Conservation (phyloP, 2,329 filamentous ascomycete genomes). For the Microdochium bolleyi region DNA sequence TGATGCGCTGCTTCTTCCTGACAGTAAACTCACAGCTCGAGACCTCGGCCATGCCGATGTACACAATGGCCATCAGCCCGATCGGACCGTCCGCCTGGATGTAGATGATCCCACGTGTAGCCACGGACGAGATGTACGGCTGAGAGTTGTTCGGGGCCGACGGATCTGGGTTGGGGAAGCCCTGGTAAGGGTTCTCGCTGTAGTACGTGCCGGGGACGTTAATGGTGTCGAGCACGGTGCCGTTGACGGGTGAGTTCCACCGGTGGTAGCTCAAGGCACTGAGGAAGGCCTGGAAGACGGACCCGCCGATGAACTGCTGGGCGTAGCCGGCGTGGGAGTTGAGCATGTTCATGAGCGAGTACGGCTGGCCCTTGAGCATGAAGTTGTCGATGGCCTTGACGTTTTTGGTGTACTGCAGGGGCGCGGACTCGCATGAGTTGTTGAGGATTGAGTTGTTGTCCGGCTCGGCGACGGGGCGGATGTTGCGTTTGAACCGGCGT, state of each 20-base stretch:
- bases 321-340: constrained; percentile 31
- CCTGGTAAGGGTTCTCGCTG: constrained; percentile 44
- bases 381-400: constrained; percentile 42
- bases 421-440: constrained; percentile 49
- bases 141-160: constrained; percentile 39
- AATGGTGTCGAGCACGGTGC: constrained; percentile 41
- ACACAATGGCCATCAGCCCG: constrained; percentile 62
- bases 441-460: constrained; percentile 41
- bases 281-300: constrained; percentile 54
- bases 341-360: constrained; percentile 46
- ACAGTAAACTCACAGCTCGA: constrained; percentile 66
- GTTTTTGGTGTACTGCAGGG: constrained; percentile 33
- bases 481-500: constrained; percentile 33
- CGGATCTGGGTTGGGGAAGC: constrained; percentile 20
- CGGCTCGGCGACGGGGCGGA: constrained; percentile 39
- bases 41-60: constrained; percentile 71
- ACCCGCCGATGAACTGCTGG: constrained; percentile 42
- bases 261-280: constrained; percentile 52
- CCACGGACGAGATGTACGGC: constrained; percentile 59
- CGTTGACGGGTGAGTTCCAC: constrained; percentile 52
- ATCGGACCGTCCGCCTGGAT: constrained; percentile 64
- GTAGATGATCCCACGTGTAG: constrained; percentile 62
- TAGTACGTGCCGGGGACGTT: constrained; percentile 50
- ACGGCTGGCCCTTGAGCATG: constrained; percentile 53
- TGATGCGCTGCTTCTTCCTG: constrained; percentile 53